These are phyloP conservation scores for Ascochyta viciae-villosae DNA, from an alignment of 2,329 filamentous ascomycete genomes.

Conservation along the genomic window DNA sequence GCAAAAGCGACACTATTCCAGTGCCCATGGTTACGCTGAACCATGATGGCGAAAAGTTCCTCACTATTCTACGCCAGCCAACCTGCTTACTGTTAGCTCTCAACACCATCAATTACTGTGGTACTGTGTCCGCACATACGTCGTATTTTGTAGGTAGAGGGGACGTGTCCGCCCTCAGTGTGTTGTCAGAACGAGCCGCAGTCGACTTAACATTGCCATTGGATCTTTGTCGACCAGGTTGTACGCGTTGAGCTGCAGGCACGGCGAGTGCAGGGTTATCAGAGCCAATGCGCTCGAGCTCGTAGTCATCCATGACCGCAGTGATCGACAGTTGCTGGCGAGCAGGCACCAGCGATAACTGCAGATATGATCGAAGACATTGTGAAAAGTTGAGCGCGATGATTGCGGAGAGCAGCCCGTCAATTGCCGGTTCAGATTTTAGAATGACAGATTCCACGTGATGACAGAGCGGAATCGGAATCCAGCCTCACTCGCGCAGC, in stretches of 20 bases:
- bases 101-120: too few species aligned
- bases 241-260: conserved; percentile 27
- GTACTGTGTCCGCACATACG: conserved; percentile 13
- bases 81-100: conserved; percentile 21
- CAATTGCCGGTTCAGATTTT: conserved; percentile 1
- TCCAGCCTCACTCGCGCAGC: conserved; percentile 16
- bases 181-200: neutral
- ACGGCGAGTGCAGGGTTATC: conserved; percentile 39
- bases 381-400: neutral
- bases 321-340: neutral
- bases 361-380: neutral
- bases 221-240: conserved; percentile 24
- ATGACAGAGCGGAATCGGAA: conserved; percentile 11
- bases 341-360: neutral
- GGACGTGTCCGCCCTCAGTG: neutral
- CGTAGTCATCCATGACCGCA: conserved; percentile 37
- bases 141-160: conserved; percentile 35
- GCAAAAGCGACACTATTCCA: conserved; percentile 69
- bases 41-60: conserved; percentile 50
- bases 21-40: conserved; percentile 65
- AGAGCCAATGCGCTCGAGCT: conserved; percentile 34
- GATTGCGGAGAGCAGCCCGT: conserved; percentile 5
- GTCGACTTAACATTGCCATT: conserved; percentile 12
- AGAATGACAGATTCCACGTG: conserved; percentile 3
- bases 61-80: conserved; percentile 46